Conservation (phyloP, 2,329 filamentous ascomycete species). For the Pezicula rhizophila region DNA sequence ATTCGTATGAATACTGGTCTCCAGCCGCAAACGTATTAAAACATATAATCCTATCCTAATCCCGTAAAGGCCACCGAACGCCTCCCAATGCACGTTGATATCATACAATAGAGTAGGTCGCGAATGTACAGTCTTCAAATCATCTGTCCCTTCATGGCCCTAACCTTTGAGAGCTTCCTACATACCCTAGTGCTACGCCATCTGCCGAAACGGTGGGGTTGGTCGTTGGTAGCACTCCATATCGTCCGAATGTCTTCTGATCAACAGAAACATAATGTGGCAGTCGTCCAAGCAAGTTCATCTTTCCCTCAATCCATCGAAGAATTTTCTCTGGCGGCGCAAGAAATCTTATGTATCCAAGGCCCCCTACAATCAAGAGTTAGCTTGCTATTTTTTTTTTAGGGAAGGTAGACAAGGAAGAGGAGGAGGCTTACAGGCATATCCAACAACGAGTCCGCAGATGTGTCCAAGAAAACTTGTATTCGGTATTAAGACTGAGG, state of each 20-base stretch:
- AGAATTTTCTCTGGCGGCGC: constrained; percentile 84
- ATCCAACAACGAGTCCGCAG: constrained; percentile 77
- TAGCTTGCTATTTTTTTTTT: constrained; percentile 10
- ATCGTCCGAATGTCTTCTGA: constrained; percentile 91
- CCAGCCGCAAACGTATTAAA: neutral
- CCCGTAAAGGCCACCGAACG: constrained; percentile 7
- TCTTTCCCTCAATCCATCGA: constrained; percentile 80
- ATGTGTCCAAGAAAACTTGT: constrained; percentile 84
- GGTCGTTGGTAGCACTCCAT: constrained; percentile 72
- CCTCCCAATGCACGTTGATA: constrained; percentile 17
- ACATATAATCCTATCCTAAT: neutral
- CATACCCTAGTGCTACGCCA: constrained; percentile 49
- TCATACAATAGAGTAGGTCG: constrained; percentile 15
- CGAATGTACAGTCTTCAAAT: constrained; percentile 1
- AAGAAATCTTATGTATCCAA: constrained; percentile 84
- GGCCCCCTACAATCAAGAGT: constrained; percentile 54
- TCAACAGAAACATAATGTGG: constrained; percentile 93
- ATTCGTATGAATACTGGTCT: neutral
- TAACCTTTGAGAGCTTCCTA: constrained; percentile 60
- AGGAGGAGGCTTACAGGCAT: constrained; percentile 60
- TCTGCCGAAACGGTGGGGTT: constrained; percentile 32
- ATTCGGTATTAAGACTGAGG: constrained; percentile 70
- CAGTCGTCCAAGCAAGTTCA: constrained; percentile 76
- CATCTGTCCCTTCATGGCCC: constrained; percentile 48
- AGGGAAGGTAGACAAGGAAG: neutral